These are phyloP conservation scores for Pyrus pyrifolia DNA, from an alignment of 306 rosid species.

Conservation along the genomic window DNA sequence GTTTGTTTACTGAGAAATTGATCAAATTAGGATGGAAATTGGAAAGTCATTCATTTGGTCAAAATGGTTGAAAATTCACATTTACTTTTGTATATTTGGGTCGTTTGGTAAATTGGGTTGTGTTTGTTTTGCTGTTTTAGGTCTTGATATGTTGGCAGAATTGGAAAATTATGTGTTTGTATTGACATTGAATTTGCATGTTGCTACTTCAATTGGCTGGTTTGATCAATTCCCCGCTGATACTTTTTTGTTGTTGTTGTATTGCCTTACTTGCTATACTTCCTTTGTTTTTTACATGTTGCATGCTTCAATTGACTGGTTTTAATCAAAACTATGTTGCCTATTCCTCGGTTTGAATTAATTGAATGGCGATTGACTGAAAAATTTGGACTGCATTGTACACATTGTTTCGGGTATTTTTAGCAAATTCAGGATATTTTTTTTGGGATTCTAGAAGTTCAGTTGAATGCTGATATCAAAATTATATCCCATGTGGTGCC, in stretches of 20 bases:
- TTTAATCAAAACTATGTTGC: not conserved
- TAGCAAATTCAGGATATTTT: not conserved
- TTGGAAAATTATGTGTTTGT: not conserved
- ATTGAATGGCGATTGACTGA: not conserved
- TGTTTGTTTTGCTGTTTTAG: not conserved
- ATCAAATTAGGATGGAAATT: not conserved
- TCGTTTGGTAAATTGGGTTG: not conserved
- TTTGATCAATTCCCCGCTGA: too few species aligned
- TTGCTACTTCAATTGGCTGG: too few species aligned
- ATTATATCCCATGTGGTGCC: not conserved
- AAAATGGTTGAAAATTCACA: not conserved
- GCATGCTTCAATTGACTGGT: not conserved
- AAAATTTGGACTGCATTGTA: not conserved
- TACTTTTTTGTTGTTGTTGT: not conserved
- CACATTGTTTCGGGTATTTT: not conserved
- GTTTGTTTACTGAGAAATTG: not conserved
- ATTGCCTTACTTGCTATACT: not conserved
- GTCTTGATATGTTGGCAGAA: not conserved
- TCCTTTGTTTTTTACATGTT: not conserved
- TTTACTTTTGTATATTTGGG: not conserved
- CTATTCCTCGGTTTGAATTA: not conserved
- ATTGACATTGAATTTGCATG: too few species aligned
- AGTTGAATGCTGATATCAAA: not conserved
- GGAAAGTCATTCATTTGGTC: not conserved
- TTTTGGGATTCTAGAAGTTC: not conserved